Base-by-base conservation (phyloP, 495 filamentous ascomycete species). In the Lineolata rhizophorae region DNA sequence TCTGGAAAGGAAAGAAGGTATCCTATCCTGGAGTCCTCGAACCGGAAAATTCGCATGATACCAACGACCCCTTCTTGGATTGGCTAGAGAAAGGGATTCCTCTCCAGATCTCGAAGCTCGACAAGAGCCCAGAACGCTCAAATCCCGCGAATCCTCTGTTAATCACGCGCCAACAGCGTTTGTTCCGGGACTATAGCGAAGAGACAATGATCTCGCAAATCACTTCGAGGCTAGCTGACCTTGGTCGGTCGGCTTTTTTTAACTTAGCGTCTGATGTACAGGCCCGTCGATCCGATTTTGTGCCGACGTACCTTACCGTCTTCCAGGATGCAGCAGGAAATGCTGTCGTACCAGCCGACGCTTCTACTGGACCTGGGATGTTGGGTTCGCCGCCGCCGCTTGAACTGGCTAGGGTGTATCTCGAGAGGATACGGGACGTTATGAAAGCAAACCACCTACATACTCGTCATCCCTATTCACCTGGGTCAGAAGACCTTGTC, bases 1-100 rank as follows among this genome's bases (percentile, higher is more conserved):
- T 87, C 20, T 99, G 90, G 90, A 82, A 80, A 42, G 75, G 74
- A 15, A 81, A 94, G 47, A 76, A 84, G 38, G 78, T 87, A 45
- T 61, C 65, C 1, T 76, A 79, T 40, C 73, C 78, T 0, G 75
- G 74, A 2, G 58, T 67, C 3, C 39, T 92, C 29, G 58, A 66
- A 18, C 47, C 67, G 1, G 44, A 64, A 3, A 52, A 41, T 0
- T 48, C 61, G 6, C n/a, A n/a, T n/a, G n/a, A n/a, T n/a, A n/a
- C n/a, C n/a, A 25, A 25, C 22, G 12, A 8, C 8, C 8, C 22
- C 5, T 87, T 92, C 44, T 61, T 70, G 11, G 54, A 67, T 4
- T 91, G 72, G 61, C 45, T 80, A 12, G 49, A 54, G 29, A 52
- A 53, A 10, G 37, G 50, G 13, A 36, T 64, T 33, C 54, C 51